These are phyloP conservation scores for Salix udensis DNA, from an alignment of 345 rosid species.

Conservation along the genomic window DNA sequence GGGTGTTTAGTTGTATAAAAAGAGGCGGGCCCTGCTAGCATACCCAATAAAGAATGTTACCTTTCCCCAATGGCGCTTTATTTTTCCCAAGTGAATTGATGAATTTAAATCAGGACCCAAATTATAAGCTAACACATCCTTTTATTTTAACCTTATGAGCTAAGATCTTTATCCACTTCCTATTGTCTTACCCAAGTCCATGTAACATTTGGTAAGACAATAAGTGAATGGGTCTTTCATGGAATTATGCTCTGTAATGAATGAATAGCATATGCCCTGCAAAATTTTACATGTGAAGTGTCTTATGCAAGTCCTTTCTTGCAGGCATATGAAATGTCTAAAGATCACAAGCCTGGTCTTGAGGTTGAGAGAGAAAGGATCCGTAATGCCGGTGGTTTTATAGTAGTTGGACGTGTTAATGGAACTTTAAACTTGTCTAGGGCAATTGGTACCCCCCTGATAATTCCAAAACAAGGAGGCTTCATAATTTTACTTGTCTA, in stretches of 20 bases:
- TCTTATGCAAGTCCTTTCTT: constrained; percentile 12
- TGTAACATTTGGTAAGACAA: background rate
- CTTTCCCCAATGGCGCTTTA: background rate
- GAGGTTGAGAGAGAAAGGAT: constrained; percentile 90
- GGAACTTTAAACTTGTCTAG: constrained; percentile 94
- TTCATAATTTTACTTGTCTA: background rate
- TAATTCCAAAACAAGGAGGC: background rate
- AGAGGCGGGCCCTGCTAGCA: background rate
- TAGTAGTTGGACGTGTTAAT: constrained; percentile 85
- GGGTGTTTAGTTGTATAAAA: background rate
- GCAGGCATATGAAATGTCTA: constrained; percentile 86
- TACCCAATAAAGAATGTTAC: background rate
- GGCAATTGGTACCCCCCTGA: constrained; percentile 64
- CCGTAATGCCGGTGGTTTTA: constrained; percentile 89
- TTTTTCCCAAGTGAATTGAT: background rate
- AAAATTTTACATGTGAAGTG: background rate
- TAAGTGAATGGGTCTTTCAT: background rate
- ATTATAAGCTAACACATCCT: background rate
- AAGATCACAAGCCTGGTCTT: constrained; percentile 96
- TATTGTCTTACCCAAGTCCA: background rate
- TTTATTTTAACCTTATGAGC: background rate
- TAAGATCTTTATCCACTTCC: background rate
- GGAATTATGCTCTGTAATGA: background rate
- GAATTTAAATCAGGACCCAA: background rate
- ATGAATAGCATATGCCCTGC: background rate